Evolutionary conservation across 495 filamentous ascomycete species (phyloP).

Genomic region (Xylaria acuta): DNA sequence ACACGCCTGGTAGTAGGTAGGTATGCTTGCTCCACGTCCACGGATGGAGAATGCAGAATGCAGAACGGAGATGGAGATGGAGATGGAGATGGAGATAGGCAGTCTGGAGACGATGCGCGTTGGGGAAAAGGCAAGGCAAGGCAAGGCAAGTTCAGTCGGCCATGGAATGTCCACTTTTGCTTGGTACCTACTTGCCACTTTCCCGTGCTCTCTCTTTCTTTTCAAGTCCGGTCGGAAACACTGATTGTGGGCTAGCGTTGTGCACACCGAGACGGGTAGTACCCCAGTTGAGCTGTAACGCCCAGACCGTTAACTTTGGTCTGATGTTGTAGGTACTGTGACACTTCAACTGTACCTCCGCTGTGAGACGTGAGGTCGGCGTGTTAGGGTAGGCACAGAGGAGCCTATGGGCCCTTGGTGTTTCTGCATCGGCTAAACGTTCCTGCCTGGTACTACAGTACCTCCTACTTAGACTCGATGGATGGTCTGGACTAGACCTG

Average conservation of each 20-base stretch:
- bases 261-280: conserved; percentile 9
- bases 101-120: not conserved
- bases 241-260: not conserved
- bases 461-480: not conserved
- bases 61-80: conserved; percentile 4
- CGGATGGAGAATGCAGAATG: not conserved
- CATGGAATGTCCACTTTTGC: not conserved
- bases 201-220: not conserved
- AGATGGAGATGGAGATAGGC: not conserved
- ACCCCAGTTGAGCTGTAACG: not conserved
- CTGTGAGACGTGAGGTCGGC: not conserved
- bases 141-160: not conserved
- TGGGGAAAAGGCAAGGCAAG: not conserved
- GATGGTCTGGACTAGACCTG: too few relatives aligned
- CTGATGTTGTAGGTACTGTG: conserved; percentile 10
- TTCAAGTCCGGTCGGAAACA: not conserved
- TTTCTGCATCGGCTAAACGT: conserved; percentile 19
- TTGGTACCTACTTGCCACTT: not conserved
- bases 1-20: too few relatives aligned
- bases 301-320: not conserved
- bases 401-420: not conserved
- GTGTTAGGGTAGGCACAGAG: not conserved
- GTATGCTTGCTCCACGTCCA: not conserved
- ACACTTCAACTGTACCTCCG: not conserved
- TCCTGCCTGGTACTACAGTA: conserved; percentile 14